These are phyloP conservation scores for Cantharellus cinnabarinus DNA, from an alignment of 768 basidiomycete genomes.

Conservation along the genomic window DNA sequence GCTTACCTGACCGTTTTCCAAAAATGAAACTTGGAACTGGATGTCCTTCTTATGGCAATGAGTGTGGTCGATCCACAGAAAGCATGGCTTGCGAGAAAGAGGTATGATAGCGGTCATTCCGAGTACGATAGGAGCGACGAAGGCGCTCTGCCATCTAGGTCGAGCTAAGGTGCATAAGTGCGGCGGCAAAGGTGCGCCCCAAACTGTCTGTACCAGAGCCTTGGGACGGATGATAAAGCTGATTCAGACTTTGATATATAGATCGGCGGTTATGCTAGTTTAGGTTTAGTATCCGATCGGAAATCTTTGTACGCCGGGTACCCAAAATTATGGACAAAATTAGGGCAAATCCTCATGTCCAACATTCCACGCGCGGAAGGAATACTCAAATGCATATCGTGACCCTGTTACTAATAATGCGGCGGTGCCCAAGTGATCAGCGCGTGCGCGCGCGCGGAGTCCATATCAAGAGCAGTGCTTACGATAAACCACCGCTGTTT, in stretches of 20 bases:
- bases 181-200: slow-evolving; percentile 21
- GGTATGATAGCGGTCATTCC: slow-evolving; percentile 13
- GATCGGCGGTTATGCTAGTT: neutral
- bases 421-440: too few species aligned
- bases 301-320: too few species aligned
- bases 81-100: slow-evolving; percentile 15
- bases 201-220: neutral
- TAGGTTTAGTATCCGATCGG: too few species aligned
- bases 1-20: slow-evolving; percentile 1
- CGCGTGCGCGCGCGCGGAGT: too few species aligned
- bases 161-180: slow-evolving; percentile 37
- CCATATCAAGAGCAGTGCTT: too few species aligned
- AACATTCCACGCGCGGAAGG: too few species aligned
- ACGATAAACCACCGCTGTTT: too few species aligned
- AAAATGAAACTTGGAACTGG: slow-evolving; percentile 31
- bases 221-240: slow-evolving; percentile 26
- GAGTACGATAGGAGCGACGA: slow-evolving; percentile 30
- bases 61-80: slow-evolving; percentile 43
- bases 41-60: slow-evolving; percentile 43
- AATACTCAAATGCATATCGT: too few species aligned
- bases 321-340: too few species aligned
- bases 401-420: too few species aligned
- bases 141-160: slow-evolving; percentile 25
- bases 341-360: too few species aligned
- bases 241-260: slow-evolving; percentile 57